Base-by-base conservation (phyloP, 306 rosid genomes). In the Cucumis hystrix region DNA sequence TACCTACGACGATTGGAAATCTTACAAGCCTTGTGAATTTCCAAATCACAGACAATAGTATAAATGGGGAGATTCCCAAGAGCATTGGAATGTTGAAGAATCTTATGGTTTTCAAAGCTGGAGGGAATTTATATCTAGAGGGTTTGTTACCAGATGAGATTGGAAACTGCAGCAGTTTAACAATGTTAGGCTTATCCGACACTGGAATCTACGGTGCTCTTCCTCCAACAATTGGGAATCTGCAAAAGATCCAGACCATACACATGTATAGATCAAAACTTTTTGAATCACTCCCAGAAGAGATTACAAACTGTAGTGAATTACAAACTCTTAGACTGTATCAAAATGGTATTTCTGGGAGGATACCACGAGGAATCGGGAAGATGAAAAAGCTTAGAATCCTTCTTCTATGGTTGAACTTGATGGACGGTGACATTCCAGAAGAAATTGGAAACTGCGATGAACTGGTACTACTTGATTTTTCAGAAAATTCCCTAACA, bases 231-330 rank as follows among this genome's bases (percentile, higher is more conserved):
- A 89, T 93, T 52, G 93, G 93, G 79, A 83, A 45, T 85, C 87
- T 93, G 55, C 85, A 80, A 73, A 82, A 81, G 10, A 25, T 93
- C 47, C 89, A 88, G 77, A 91, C 87, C 60, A 83, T 93, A 21
- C 90, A 91, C 82, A 72, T 93, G 33, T 93, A 93, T 86, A 87
- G 92, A 47, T 75, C 92, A 74, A 83, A 74, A 17, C 64, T 93
- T 39, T 85, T 91, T 3, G 93, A 93, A 82, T 81, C 92, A 47
- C 87, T 93, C 56, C 97, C 98, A n/a, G 98, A 91, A 85, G 97
- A 88, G 84, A 93, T 93, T 52, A 96, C 87, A 43, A 86, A 89
- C 79, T 91, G 96, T 87, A 87, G 87, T 64, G 93, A 89, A 84
- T 61, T 93, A 84, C 90, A 85, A 86, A 79, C 81, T 47, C 80